Evolutionary conservation across 2,329 filamentous ascomycete species (phyloP), one percentile per base, ranked within the genome.

Genomic region (Dothideomycetes sp.): DNA sequence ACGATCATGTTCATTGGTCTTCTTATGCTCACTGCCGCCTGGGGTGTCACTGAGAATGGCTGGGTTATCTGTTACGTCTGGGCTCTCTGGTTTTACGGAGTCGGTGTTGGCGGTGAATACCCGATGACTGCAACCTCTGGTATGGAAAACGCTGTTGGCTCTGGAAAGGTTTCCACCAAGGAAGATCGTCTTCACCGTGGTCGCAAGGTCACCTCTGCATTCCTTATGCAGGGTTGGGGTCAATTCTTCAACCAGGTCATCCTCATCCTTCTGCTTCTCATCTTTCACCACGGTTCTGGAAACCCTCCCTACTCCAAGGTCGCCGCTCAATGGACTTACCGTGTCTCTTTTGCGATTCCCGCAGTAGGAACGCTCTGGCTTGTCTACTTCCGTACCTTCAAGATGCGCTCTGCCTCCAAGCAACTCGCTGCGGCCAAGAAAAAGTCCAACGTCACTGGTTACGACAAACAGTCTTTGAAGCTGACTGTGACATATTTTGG

Each of bases 161-260:
- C 85, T 29, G 88, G 89, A 46, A 88, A 81, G 60, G 66, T 94
- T 39, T 95, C 89, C 5, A 94, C 87, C 43, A 81, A 81, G 46
- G 86, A 94, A 39, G 89, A 96, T 60, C 85, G 89, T 58, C 78
- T 96, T 38, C 89, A 96, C 68, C 86, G 89, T 64, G 89, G 89
- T 48, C 84, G 89, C 56, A 94, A 94, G 63, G 89, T 95, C 58
- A 94, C 87, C 49, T 86, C 82, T 61, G 88, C 89, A 43, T 96
- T 96, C 69, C 64, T 96, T 64, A 95, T 96, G 89, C 89, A 96
- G 64, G 89, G 89, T 40, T 96, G 89, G 89, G 89, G 89, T 49
- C 89, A 96, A 63, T 84, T 94, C 60, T 70, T 84, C 69, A 96
- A 96, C 75, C 89, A 95, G 65, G 81, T 83, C 52, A 65, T 94